Evolutionary conservation across 371 early-diverging fungal species (phyloP).

Genomic region (Syncephalis plumigaleata): DNA sequence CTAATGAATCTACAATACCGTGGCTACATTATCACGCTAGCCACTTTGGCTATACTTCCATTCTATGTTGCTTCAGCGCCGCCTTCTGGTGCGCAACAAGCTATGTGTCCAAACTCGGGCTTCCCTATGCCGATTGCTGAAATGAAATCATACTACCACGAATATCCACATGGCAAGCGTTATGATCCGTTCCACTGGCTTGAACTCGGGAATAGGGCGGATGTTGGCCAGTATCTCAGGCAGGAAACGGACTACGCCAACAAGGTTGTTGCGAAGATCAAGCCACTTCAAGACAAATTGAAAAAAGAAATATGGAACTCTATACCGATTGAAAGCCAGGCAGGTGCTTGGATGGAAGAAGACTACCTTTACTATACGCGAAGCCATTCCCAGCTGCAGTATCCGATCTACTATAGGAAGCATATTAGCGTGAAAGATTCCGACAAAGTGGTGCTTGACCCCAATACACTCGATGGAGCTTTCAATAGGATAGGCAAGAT

Average conservation of each 20-base stretch:
- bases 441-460: slow-evolving; percentile 2
- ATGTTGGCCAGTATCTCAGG: not conserved
- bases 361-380: not conserved
- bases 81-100: no score
- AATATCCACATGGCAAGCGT: not conserved
- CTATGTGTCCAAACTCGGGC: no score
- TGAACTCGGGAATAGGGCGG: not conserved
- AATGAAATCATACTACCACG: no score
- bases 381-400: not conserved
- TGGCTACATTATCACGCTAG: no score
- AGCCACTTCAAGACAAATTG: not conserved
- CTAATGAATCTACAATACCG: no score
- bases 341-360: not conserved
- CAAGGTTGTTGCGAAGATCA: not conserved
- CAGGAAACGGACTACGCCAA: not conserved
- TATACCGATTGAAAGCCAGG: no score
- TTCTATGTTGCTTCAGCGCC: no score
- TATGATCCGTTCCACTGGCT: slow-evolving; percentile 2
- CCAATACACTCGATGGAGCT: not conserved
- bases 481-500: not conserved
- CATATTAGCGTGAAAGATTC: not conserved
- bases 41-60: no score
- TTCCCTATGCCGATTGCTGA: no score
- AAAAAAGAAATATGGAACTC: slow-evolving; percentile 1
- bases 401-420: slow-evolving; percentile 1